Evolutionary conservation across 2,329 filamentous ascomycete species (phyloP).

Genomic region (Pseudogymnoascus sp.): DNA sequence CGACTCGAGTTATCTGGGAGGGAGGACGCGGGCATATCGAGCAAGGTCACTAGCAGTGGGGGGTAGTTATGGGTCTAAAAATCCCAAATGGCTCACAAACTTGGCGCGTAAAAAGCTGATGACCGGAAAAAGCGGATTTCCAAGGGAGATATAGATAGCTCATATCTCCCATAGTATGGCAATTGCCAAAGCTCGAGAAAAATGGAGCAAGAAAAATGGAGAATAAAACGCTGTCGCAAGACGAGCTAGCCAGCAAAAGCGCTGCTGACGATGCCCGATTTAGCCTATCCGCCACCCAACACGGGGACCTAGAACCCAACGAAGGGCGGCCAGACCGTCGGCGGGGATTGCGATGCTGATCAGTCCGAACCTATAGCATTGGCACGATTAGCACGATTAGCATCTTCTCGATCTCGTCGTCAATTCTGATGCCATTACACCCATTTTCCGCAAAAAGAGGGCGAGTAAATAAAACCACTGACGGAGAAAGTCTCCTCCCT

Average conservation of each 20-base stretch:
- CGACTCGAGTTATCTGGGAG: background rate
- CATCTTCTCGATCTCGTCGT: background rate
- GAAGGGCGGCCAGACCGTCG: background rate
- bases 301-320: conserved; percentile 1
- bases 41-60: conserved; percentile 4
- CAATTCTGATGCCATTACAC: background rate
- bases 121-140: background rate
- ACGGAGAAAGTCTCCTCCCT: background rate
- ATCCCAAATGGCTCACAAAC: background rate
- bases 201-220: background rate
- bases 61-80: background rate
- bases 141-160: background rate
- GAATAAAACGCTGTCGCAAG: conserved; percentile 3
- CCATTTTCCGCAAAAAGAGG: background rate
- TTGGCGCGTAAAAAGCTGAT: background rate
- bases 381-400: background rate
- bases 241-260: background rate
- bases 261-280: background rate
- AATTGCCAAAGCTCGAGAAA: conserved; percentile 2
- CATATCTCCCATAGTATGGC: background rate
- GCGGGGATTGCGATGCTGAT: background rate
- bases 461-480: background rate
- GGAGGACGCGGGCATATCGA: conserved; percentile 1
- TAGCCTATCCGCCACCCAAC: conserved; percentile 7
- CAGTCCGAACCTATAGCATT: background rate